Evolutionary conservation across 129 eudicot genomes (phyloP).

Genomic region (Pseudognaphalium luteoalbum): DNA sequence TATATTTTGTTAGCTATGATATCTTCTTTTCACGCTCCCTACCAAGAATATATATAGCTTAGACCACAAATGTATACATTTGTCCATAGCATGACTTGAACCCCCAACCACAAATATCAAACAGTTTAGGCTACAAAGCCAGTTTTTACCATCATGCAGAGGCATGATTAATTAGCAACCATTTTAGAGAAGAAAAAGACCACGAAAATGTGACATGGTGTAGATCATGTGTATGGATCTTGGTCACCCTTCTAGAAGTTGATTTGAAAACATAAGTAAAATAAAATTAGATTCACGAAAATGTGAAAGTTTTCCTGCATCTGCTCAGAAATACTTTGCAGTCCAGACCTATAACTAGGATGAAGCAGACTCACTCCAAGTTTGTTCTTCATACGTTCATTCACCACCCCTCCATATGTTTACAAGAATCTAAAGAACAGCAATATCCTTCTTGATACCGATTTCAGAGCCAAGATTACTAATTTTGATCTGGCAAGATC

Average conservation of each 20-base stretch:
- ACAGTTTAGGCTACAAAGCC: not conserved
- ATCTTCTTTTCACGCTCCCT: no score
- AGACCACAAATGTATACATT: no score
- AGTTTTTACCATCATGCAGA: not conserved
- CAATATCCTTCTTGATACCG: constrained; percentile 69
- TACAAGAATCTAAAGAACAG: constrained; percentile 76
- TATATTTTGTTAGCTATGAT: no score
- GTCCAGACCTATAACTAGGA: constrained; percentile 74
- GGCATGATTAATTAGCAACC: no score
- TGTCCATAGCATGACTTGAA: no score
- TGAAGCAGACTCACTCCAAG: constrained; percentile 63
- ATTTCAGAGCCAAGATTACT: constrained; percentile 75
- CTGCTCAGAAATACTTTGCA: constrained; percentile 61
- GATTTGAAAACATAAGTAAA: not conserved
- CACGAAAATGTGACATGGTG: not conserved
- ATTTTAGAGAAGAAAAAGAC: not conserved
- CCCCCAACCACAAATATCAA: no score
- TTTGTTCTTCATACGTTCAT: constrained; percentile 65
- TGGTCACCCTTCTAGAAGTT: not conserved
- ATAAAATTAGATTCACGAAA: no score
- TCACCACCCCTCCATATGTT: constrained; percentile 75
- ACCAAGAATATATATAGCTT: no score
- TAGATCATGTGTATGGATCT: not conserved
- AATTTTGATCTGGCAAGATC: constrained; percentile 76
- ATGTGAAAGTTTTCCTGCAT: no score